Conservation (phyloP, 768 basidiomycete genomes). For the Naganishia kalamii region DNA sequence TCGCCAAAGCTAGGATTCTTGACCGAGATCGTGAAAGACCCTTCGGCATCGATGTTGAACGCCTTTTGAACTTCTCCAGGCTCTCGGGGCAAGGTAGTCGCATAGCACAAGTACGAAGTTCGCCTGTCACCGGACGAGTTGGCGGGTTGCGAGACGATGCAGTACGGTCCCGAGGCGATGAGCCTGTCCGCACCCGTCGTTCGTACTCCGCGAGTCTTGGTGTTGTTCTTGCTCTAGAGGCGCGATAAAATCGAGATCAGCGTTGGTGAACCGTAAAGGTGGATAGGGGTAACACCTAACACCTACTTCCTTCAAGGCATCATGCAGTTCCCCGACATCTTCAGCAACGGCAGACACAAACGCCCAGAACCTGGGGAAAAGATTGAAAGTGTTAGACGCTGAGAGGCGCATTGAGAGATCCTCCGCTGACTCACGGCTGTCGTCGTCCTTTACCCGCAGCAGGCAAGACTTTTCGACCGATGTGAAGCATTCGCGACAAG, state of each 20-base stretch:
- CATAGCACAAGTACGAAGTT: constrained; percentile 16
- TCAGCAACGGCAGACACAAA: constrained; percentile 23
- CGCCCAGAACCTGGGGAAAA: constrained; percentile 15
- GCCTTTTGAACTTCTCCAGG: constrained; percentile 25
- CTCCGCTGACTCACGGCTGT: constrained; percentile 12
- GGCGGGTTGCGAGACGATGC: constrained; percentile 19
- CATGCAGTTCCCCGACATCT: constrained; percentile 20
- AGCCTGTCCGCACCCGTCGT: constrained; percentile 19
- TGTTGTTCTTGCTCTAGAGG: constrained; percentile 22
- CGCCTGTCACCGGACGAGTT: not conserved
- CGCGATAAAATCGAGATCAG: too few species aligned
- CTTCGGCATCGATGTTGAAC: constrained; percentile 21
- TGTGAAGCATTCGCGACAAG: constrained; percentile 15
- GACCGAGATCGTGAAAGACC: constrained; percentile 22
- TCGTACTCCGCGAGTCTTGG: constrained; percentile 24
- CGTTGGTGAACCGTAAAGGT: too few species aligned
- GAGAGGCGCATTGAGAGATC: not conserved
- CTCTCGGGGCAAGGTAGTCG: constrained; percentile 18
- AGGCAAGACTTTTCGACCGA: constrained; percentile 24
- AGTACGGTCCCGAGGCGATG: constrained; percentile 22
- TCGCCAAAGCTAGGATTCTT: constrained; percentile 23
- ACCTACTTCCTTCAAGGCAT: constrained; percentile 14
- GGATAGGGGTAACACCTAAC: not conserved
- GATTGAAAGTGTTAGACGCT: not conserved
- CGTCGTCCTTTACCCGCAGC: constrained; percentile 13